Base-by-base conservation (phyloP, 345 rosid species). In the Garcia nutans region DNA sequence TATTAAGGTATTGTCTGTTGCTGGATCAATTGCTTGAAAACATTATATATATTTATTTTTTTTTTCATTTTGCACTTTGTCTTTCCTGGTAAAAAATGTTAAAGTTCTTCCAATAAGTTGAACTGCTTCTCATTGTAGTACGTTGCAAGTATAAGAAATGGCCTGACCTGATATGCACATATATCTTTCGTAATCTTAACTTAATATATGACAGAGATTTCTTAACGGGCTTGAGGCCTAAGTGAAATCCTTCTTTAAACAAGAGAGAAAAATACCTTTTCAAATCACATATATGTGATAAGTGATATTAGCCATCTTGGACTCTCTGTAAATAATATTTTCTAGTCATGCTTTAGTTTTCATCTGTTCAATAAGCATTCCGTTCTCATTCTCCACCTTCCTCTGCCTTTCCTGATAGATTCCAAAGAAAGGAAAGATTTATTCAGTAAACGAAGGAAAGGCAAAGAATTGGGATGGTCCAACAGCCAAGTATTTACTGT, bases 361-460 rank as follows among this genome's bases (percentile, higher is more conserved):
- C 57, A 6, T 10, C 37, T 6, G 49, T 10, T 76, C 41, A 28
- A 49, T 42, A 20, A 31, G 62, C 49, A 17, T 70, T 74, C 49
- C 31, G 70, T 74, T 42, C 42, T 44, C 57, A 31, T 9, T 9
- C 15, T 8, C 49, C 16, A 9, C 26, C 23, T 19, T 16, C 42
- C 2, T 17, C 20, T n/a, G 12, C 22, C 49, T n/a, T 77, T 10
- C 65, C n/a, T 55, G 42, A 68, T 72, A 96, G 98, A 96, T 96
- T 84, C 99, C 99, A 17, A 88, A 83, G 81, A 91, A 89, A 82
- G 98, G 99, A 60, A 93, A 88, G 86, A 96, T 96, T 68, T 96
- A 96, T 83, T 96, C 99, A 2, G 97, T 93, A 41, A 96, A 96
- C 78, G 99, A 96, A 90, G 98, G 99, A 78, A 96, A 96, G 91